Evolutionary conservation across 352 stramenopile genomes (phyloP).

Genomic region (Phytophthora melonis): DNA sequence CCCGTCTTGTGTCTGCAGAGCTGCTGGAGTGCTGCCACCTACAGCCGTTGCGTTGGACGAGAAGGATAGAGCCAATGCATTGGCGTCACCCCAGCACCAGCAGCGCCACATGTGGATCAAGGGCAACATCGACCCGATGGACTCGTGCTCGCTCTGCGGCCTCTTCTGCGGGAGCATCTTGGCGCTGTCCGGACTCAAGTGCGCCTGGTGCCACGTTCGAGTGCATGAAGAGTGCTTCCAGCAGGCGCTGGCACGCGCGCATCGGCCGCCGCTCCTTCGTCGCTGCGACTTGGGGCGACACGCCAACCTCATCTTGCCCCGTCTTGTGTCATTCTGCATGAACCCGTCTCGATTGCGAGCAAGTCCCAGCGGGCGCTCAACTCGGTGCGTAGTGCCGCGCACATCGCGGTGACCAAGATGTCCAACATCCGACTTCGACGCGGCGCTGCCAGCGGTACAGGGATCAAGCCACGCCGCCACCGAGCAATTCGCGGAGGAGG

Average conservation of each 20-base stretch:
- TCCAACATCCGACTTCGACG: constrained; percentile 73
- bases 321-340: constrained; percentile 60
- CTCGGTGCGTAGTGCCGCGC: constrained; percentile 68
- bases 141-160: constrained; percentile 80
- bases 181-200: constrained; percentile 82
- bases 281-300: constrained; percentile 81
- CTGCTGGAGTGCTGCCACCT: constrained; percentile 25
- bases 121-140: constrained; percentile 87
- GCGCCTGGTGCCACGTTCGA: constrained; percentile 81
- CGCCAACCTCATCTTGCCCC: constrained; percentile 71
- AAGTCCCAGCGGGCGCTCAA: constrained; percentile 77
- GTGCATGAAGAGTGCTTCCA: constrained; percentile 86
- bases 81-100: constrained; percentile 19
- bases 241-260: constrained; percentile 39
- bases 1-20: constrained; percentile 34
- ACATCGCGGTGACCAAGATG: constrained; percentile 79
- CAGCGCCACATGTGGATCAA: constrained; percentile 81
- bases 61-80: constrained; percentile 11
- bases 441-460: constrained; percentile 9
- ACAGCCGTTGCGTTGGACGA: constrained; percentile 27
- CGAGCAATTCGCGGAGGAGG: constrained; percentile 29
- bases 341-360: constrained; percentile 43
- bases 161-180: constrained; percentile 87
- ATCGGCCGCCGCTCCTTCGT: constrained; percentile 48
- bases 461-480: constrained; percentile 22